phyloP scores from a whole-genome alignment of 2,329 filamentous ascomycete genomes.

The Xylaria sp. region DNA sequence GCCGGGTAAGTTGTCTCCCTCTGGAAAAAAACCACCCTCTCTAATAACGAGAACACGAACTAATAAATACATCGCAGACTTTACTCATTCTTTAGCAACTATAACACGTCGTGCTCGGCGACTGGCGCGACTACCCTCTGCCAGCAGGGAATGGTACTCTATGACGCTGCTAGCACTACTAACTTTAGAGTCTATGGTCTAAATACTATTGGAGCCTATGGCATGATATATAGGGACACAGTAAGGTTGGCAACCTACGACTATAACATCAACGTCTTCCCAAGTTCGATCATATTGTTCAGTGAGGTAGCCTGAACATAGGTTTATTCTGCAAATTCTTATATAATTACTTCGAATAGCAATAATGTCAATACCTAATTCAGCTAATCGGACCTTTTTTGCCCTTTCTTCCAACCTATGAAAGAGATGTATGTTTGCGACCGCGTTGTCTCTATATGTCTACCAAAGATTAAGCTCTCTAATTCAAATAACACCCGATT shows the following conservation, averaged over 20 bases:
- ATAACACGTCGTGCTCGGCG: conserved; percentile 61
- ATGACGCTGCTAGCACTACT: conserved; percentile 41
- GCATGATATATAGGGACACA: conserved; percentile 45
- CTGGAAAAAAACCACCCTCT: not conserved
- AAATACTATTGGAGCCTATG: conserved; percentile 43
- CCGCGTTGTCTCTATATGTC: not conserved
- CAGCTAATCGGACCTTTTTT: not conserved
- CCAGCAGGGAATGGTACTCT: conserved; percentile 56
- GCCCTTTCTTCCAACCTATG: not conserved
- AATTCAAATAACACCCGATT: too few species aligned
- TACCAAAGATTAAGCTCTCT: too few species aligned
- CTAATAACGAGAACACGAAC: not conserved
- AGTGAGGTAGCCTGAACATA: conserved; percentile 34
- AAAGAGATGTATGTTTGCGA: not conserved
- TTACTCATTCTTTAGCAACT: conserved; percentile 76
- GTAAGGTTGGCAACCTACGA: conserved; percentile 41
- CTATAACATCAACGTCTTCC: conserved; percentile 43
- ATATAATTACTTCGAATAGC: not conserved
- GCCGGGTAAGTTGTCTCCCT: conserved; percentile 57
- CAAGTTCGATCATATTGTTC: conserved; percentile 43
- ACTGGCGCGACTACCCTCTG: conserved; percentile 55
- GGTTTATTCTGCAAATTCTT: not conserved
- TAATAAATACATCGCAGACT: conserved; percentile 47
- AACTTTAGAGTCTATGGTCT: conserved; percentile 44
- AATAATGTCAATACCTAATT: not conserved